phyloP scores from a whole-genome alignment of 164 flowering plant genomes.

The Aristolochia fimbriata region DNA sequence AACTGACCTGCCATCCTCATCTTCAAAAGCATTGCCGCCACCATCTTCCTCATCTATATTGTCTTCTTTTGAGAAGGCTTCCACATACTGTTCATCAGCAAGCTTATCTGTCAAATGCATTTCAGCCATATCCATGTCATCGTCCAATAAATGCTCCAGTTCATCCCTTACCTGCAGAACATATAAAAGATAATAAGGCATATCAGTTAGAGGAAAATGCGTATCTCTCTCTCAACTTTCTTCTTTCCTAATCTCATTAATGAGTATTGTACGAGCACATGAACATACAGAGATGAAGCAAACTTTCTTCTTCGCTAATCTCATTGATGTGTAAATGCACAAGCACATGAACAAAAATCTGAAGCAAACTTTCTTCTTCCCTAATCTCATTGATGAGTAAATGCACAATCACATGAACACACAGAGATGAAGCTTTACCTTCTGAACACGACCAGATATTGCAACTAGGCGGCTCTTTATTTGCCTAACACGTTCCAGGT shows the following conservation, averaged over 20 bases:
- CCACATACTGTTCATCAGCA: constrained; percentile 11
- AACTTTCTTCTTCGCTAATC: no score
- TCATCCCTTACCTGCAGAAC: constrained; percentile 42
- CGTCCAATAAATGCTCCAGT: constrained; percentile 42
- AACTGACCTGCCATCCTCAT: constrained; percentile 21
- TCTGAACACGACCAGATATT: constrained; percentile 49
- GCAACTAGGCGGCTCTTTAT: constrained; percentile 49
- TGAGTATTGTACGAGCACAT: no score
- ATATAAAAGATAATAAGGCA: not conserved
- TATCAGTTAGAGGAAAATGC: no score
- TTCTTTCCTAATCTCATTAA: no score
- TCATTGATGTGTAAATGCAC: no score
- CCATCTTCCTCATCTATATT: constrained; percentile 1
- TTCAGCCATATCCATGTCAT: constrained; percentile 51
- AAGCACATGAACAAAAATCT: no score
- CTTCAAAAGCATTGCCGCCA: constrained; percentile 7
- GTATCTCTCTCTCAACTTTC: no score
- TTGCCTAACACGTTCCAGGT: constrained; percentile 47
- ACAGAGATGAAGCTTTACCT: constrained; percentile 18
- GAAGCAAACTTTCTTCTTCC: no score
- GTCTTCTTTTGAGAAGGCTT: constrained; percentile 16
- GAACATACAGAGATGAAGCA: no score
- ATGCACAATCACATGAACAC: no score
- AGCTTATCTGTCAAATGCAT: constrained; percentile 54
- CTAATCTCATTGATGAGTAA: no score